These are phyloP conservation scores for Hymenotorrendiella dingleyae DNA, from an alignment of 2,329 filamentous ascomycete genomes.

Conservation along the genomic window DNA sequence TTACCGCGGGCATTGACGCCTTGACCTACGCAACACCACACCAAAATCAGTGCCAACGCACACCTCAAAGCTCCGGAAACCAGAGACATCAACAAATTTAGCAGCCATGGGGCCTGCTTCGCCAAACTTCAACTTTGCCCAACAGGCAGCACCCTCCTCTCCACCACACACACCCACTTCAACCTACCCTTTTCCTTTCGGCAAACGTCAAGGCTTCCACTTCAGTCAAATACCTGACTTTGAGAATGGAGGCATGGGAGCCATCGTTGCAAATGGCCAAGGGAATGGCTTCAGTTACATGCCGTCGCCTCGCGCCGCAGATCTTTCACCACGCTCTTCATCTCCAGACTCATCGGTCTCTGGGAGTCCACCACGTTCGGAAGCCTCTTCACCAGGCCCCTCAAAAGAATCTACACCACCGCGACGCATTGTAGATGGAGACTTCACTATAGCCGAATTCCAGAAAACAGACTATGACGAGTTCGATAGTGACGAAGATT, in stretches of 20 bases:
- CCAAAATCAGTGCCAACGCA: constrained; percentile 11
- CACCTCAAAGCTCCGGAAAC: constrained; percentile 6
- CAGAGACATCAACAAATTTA: constrained; percentile 2
- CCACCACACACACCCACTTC: constrained; percentile 43
- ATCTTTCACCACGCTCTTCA: constrained; percentile 36
- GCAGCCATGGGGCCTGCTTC: constrained; percentile 37
- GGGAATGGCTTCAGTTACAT: constrained; percentile 31
- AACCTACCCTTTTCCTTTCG: constrained; percentile 21
- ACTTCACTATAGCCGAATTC: constrained; percentile 30
- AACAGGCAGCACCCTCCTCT: constrained; percentile 38
- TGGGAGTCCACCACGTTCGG: constrained; percentile 25
- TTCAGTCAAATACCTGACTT: constrained; percentile 29
- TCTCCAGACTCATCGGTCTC: constrained; percentile 30
- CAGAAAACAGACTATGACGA: constrained; percentile 25
- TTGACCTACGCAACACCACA: constrained; percentile 21
- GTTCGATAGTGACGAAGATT: constrained; percentile 23
- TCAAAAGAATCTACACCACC: constrained; percentile 10
- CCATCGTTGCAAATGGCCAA: constrained; percentile 36
- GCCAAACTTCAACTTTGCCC: constrained; percentile 35
- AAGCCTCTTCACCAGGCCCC: constrained; percentile 18
- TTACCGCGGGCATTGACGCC: constrained; percentile 29
- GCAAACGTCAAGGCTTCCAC: constrained; percentile 23
- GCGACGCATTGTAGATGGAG: constrained; percentile 19
- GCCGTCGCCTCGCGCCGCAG: constrained; percentile 30
- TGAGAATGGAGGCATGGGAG: constrained; percentile 37